These are phyloP conservation scores for Oryza glumipatula DNA, from an alignment of 176 grass and related monocot genomes.

Conservation along the genomic window DNA sequence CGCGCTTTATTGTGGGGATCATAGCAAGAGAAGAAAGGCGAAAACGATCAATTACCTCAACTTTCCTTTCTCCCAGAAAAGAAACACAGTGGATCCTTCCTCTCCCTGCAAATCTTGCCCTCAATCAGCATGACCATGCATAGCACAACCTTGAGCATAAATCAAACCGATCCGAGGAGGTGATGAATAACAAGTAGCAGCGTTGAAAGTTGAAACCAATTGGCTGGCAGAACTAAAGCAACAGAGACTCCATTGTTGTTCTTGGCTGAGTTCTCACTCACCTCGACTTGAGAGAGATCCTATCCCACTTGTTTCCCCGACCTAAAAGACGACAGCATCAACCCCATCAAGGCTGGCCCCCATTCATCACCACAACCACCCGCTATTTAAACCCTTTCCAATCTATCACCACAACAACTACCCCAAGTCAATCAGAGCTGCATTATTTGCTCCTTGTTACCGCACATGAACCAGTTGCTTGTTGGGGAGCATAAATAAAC, in stretches of 20 bases:
- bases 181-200: not conserved
- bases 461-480: constrained; percentile 18
- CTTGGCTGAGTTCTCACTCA: constrained; percentile 21
- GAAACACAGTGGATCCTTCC: not conserved
- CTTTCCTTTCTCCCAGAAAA: constrained; percentile 1
- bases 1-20: not conserved
- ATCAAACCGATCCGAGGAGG: not conserved
- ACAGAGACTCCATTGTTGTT: not conserved
- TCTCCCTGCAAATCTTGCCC: not conserved
- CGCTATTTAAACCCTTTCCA: not conserved
- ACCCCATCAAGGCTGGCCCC: constrained; percentile 33
- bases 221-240: constrained; percentile 5
- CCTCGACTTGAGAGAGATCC: constrained; percentile 26
- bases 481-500: not conserved
- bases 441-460: constrained; percentile 25
- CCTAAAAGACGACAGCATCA: constrained; percentile 31
- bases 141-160: not conserved
- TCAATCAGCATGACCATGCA: not conserved
- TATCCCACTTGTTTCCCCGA: constrained; percentile 3
- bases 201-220: not conserved
- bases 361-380: constrained; percentile 30
- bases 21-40: constrained; percentile 1
- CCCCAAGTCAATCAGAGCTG: not conserved
- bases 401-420: constrained; percentile 3
- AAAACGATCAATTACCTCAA: constrained; percentile 16